Conservation (phyloP, 2,329 filamentous ascomycete genomes). For the Hypoxylon sp. region DNA sequence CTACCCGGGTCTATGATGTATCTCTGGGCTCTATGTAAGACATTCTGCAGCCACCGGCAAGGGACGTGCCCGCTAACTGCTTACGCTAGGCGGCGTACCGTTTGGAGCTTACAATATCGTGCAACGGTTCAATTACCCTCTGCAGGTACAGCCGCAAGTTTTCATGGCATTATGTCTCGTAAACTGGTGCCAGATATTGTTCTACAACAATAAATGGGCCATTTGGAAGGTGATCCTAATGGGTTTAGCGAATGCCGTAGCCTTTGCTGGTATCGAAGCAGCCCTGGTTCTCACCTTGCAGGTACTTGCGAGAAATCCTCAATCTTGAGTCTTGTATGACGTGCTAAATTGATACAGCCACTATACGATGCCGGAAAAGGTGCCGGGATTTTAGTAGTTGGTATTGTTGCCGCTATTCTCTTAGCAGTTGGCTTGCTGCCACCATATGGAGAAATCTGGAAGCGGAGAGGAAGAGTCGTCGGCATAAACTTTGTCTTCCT, state of each 20-base stretch:
- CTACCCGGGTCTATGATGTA: constrained; percentile 73
- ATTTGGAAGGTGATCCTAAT: constrained; percentile 62
- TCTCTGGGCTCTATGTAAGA: constrained; percentile 71
- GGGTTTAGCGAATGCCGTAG: constrained; percentile 57
- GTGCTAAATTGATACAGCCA: constrained; percentile 57
- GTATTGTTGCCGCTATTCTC: constrained; percentile 70
- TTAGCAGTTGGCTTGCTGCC: constrained; percentile 70
- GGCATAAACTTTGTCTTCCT: constrained; percentile 74
- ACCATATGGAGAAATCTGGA: constrained; percentile 74
- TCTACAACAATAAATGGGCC: constrained; percentile 62
- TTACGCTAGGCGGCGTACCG: constrained; percentile 56
- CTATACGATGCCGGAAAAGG: constrained; percentile 68
- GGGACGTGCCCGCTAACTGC: not conserved
- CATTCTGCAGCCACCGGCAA: not conserved
- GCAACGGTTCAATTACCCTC: constrained; percentile 61
- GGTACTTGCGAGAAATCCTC: constrained; percentile 53
- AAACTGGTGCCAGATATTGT: constrained; percentile 58
- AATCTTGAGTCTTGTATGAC: not conserved
- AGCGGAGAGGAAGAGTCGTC: constrained; percentile 71
- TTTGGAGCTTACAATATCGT: constrained; percentile 59
- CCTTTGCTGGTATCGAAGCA: constrained; percentile 68
- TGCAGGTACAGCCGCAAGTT: constrained; percentile 61
- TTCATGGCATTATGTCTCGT: constrained; percentile 59
- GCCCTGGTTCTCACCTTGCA: constrained; percentile 70
- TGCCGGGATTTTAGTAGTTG: constrained; percentile 69